phyloP scores from a whole-genome alignment of 768 basidiomycete species.

The Amanita thiersii region DNA sequence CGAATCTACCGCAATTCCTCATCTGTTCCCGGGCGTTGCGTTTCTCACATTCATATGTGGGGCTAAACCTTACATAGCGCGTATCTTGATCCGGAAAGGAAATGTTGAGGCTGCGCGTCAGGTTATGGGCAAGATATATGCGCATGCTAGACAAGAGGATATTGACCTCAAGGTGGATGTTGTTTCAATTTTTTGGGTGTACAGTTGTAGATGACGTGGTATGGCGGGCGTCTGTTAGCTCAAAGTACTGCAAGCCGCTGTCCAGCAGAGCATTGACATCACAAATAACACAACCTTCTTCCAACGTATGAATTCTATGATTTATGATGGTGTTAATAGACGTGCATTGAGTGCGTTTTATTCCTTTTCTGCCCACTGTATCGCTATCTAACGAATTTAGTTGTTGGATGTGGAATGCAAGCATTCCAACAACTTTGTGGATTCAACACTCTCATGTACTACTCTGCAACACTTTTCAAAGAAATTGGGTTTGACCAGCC shows the following conservation, averaged over 20 bases:
- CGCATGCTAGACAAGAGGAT: slow-evolving; percentile 53
- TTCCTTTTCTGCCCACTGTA: not conserved
- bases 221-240: slow-evolving; percentile 40
- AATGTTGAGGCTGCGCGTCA: slow-evolving; percentile 38
- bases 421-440: slow-evolving; percentile 81
- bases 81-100: slow-evolving; percentile 58
- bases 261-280: slow-evolving; percentile 54
- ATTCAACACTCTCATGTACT: slow-evolving; percentile 75
- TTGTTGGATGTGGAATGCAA: slow-evolving; percentile 74
- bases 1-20: too few relatives aligned
- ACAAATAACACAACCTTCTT: slow-evolving; percentile 52
- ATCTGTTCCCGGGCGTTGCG: too few relatives aligned
- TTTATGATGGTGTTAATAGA: slow-evolving; percentile 50
- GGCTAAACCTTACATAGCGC: slow-evolving; percentile 27
- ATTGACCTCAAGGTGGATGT: slow-evolving; percentile 51
- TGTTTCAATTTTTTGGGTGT: not conserved
- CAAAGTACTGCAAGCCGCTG: slow-evolving; percentile 49
- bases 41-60: too few relatives aligned
- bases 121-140: slow-evolving; percentile 64
- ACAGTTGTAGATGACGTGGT: not conserved
- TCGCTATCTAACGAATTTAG: slow-evolving; percentile 22
- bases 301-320: slow-evolving; percentile 46
- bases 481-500: slow-evolving; percentile 78
- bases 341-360: slow-evolving; percentile 55
- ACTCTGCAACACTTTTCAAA: slow-evolving; percentile 73